Percentiles rank a stretch among this genome's conserved stretches.
These are phyloP conservation scores for Beauveria pseudobassiana DNA, from an alignment of 2,329 filamentous ascomycete genomes.

Conservation along the genomic window DNA sequence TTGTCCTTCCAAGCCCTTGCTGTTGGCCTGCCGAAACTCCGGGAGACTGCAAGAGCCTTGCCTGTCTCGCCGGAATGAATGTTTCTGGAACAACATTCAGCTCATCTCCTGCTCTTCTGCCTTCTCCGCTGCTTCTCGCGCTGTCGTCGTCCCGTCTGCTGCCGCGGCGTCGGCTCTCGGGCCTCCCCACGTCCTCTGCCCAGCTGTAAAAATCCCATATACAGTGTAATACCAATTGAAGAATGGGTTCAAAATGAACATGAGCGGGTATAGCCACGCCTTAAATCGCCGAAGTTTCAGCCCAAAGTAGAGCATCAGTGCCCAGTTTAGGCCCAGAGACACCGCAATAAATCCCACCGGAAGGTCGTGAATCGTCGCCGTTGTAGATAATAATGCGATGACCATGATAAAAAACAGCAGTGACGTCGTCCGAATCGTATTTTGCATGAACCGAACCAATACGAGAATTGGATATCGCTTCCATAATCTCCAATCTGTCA, in stretches of 20 bases:
- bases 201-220: slow-evolving; percentile 90
- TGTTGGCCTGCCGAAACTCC: slow-evolving; percentile 17
- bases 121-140: slow-evolving; percentile 75
- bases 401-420: slow-evolving; percentile 92
- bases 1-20: slow-evolving; percentile 37
- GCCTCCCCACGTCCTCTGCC: slow-evolving; percentile 91
- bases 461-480: slow-evolving; percentile 81
- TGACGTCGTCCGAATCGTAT: slow-evolving; percentile 91
- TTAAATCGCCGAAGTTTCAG: slow-evolving; percentile 82
- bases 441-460: slow-evolving; percentile 85
- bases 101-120: slow-evolving; percentile 73
- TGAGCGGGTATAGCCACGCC: slow-evolving; percentile 88
- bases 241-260: slow-evolving; percentile 93
- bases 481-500: slow-evolving; percentile 91
- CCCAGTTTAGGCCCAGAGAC: slow-evolving; percentile 86
- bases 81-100: slow-evolving; percentile 84
- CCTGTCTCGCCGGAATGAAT: slow-evolving; percentile 57
- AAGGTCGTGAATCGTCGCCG: slow-evolving; percentile 67
- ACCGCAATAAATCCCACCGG: slow-evolving; percentile 92
- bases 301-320: slow-evolving; percentile 94
- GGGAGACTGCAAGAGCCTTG: slow-evolving; percentile 24
- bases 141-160: slow-evolving; percentile 67
- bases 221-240: slow-evolving; percentile 99
- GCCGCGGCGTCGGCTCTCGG: slow-evolving; percentile 82
- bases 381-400: slow-evolving; percentile 77